Evolutionary conservation across 352 stramenopile genomes (phyloP).

Genomic region (Phytophthora idaei): DNA sequence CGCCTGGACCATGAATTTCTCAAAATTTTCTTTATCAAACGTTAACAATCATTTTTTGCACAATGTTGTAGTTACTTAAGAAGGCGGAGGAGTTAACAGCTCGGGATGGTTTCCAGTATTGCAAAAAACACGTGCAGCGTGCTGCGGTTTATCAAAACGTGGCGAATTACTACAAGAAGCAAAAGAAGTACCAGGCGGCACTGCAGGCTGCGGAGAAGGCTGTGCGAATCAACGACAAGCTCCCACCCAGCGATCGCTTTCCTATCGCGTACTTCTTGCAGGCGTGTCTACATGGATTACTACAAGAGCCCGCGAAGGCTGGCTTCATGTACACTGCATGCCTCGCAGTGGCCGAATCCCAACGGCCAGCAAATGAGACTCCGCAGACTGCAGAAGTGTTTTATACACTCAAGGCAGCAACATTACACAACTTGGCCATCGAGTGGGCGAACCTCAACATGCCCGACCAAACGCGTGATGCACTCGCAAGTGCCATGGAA

Average conservation of each 20-base stretch:
- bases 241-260: slow-evolving; percentile 53
- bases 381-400: slow-evolving; percentile 46
- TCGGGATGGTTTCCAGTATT: slow-evolving; percentile 65
- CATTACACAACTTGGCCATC: slow-evolving; percentile 75
- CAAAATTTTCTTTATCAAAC: background rate
- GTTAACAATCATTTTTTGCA: background rate
- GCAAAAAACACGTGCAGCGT: slow-evolving; percentile 64
- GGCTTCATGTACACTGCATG: slow-evolving; percentile 72
- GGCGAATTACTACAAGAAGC: slow-evolving; percentile 78
- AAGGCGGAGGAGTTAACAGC: slow-evolving; percentile 69
- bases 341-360: slow-evolving; percentile 43
- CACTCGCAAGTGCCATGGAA: slow-evolving; percentile 66
- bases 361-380: slow-evolving; percentile 33
- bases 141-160: slow-evolving; percentile 68
- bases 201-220: slow-evolving; percentile 66
- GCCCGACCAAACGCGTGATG: slow-evolving; percentile 63
- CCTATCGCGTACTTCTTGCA: slow-evolving; percentile 68
- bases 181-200: slow-evolving; percentile 73
- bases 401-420: slow-evolving; percentile 56
- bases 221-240: slow-evolving; percentile 65
- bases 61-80: slow-evolving; percentile 53
- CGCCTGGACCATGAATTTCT: background rate
- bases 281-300: slow-evolving; percentile 61
- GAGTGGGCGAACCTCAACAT: slow-evolving; percentile 73
- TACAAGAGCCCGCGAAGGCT: slow-evolving; percentile 64